Evolutionary conservation across 164 flowering plant species (phyloP).

Genomic region (Saururus chinensis): DNA sequence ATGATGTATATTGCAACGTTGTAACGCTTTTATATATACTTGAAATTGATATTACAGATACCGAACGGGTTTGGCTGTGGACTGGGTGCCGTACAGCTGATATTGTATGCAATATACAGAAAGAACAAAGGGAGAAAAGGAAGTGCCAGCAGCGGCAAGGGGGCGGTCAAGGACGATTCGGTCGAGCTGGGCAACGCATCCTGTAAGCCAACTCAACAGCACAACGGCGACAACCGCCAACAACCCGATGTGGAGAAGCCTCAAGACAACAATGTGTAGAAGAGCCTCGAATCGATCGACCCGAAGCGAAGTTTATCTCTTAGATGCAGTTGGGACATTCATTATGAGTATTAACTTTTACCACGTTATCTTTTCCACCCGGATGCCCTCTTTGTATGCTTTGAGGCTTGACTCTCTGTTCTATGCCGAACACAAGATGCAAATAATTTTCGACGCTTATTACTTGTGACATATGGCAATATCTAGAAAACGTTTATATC

Average conservation of each 20-base stretch:
- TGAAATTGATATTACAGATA: constrained; percentile 43
- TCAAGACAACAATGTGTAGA: not conserved
- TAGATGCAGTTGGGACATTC: too few relatives aligned
- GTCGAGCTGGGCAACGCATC: not conserved
- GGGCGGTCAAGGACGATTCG: not conserved
- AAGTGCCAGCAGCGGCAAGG: not conserved
- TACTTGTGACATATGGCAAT: too few relatives aligned
- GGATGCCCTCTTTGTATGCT: too few relatives aligned
- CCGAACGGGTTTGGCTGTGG: constrained; percentile 77
- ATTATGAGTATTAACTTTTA: too few relatives aligned
- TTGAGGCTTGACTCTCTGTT: too few relatives aligned
- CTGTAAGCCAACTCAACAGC: not conserved
- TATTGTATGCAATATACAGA: constrained; percentile 60
- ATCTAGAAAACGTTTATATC: too few relatives aligned
- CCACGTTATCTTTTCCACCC: too few relatives aligned
- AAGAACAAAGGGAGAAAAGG: not conserved
- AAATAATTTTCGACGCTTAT: too few relatives aligned
- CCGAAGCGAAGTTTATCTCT: too few relatives aligned
- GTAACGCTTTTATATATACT: too few relatives aligned
- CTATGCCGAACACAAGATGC: too few relatives aligned
- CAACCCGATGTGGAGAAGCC: not conserved
- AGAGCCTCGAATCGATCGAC: constrained; percentile 1
- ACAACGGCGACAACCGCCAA: not conserved
- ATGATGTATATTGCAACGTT: too few relatives aligned
- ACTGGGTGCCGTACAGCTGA: constrained; percentile 63